Base-by-base conservation (phyloP, 257 asterid genomes). In the Nicotiana knightiana region DNA sequence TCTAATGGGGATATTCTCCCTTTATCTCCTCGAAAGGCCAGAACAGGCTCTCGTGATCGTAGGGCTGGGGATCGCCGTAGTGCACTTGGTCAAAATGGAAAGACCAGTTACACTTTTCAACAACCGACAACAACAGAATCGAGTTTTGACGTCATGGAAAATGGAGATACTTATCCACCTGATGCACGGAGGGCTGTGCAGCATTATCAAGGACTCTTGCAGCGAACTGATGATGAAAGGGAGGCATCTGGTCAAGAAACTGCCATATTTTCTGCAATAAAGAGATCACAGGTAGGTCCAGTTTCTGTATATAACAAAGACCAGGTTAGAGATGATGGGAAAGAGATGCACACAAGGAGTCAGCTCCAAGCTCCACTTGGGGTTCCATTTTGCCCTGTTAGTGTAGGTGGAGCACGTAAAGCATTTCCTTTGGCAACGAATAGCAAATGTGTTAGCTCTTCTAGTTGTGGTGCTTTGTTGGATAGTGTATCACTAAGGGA, bases 301-400 rank as follows among this genome's bases (percentile, higher is more conserved):
- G 88, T 85, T 88, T 87, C 83, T 86, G 88, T 84, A 71, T 78
- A 80, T 89, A 83, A 88, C 85, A 87, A 82, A 84, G 93, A 82
- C 82, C 84, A 84, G 82, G 87, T 76, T 79, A 87, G 82, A 86
- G 85, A 85, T 65, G 91, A 87, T 13, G 86, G 80, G 82, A 85
- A 82, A 70, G 90, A 90, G 79, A 82, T 81, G 82, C 85, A 81
- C 84, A 85, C 91, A 35, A 92, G 89, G 84, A 90, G 89, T 84
- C 92, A 87, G 62, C 89, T 92, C 32, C 94, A 77, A 86, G 97
- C 99, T 28, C 99, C 98, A 16, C 91, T 93, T 12, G 98, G 98
- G 81, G 87, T 94, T 81, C 95, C 95, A 3, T 85, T 88, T 30
- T 89, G 93, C 84, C 86, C 93, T 12, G 96, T 80, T 63, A 92